Base-by-base conservation (phyloP, 2,329 filamentous ascomycete genomes). In the Cladobotryum mycophilum region DNA sequence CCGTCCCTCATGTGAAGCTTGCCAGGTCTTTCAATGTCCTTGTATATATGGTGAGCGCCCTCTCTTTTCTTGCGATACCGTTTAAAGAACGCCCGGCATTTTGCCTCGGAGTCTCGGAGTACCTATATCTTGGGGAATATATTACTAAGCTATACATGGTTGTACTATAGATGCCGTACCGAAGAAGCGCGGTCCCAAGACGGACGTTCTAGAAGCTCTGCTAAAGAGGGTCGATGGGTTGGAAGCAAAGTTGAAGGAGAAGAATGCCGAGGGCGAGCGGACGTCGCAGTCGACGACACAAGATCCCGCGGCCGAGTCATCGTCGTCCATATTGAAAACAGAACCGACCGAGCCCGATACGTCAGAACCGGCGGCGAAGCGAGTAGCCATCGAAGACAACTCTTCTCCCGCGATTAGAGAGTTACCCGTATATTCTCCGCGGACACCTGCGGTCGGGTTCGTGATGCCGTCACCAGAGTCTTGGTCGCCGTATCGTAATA, bases 101-200 rank as follows among this genome's bases (percentile, higher is more conserved):
- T 45, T 35, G 12, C 15, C 12, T 18, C 15, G 20, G 6, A 35
- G 17, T 34, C 38, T 44, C 17, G 45, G 18, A 33, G 20, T 22
- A 13, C 8, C 40, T 42, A 11, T 42, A 11, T n/a, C 25, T 30
- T 30, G 40, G 11, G 6, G 40, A 42, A 42, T 22, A 4, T 4
- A 13, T 20, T 15, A 42, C 40, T 42, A 22, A 42, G 40, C 40
- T 15, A 13, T 15, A 18, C 7, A n/a, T 30, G 3, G 30, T 53
- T 22, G 35, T 18, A 7, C 15, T 15, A 30, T 37, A 43, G 89
- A 95, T 73, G 89, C 89, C 22, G 82, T 93, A 15, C 89, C 89
- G 0, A 95, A 95, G 71, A 95, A 95, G 67, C 79, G 89, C 65
- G 89, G 89, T 0, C 89, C 89, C 3, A 95, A 95, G 69, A 95